phyloP scores from a whole-genome alignment of 2,329 filamentous ascomycete species.

The Didymella lethalis region DNA sequence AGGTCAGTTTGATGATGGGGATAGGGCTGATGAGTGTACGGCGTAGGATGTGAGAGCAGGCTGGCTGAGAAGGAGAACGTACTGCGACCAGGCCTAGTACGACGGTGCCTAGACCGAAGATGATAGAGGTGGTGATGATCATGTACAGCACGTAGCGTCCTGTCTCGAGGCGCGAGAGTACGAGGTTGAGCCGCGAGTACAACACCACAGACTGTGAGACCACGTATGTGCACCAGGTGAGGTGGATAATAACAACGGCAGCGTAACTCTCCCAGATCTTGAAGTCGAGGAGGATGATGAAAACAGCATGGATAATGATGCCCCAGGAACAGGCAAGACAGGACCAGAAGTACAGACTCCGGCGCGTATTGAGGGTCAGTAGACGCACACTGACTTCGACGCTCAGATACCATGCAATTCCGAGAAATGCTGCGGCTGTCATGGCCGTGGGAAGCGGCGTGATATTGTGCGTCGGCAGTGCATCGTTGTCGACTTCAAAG shows the following conservation, averaged over 20 bases:
- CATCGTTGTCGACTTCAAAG: slow-evolving; percentile 21
- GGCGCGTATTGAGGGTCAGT: slow-evolving; percentile 43
- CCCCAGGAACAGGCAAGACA: slow-evolving; percentile 33
- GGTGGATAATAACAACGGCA: slow-evolving; percentile 54
- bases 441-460: slow-evolving; percentile 27
- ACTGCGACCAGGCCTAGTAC: slow-evolving; percentile 60
- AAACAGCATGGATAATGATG: slow-evolving; percentile 51
- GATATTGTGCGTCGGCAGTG: slow-evolving; percentile 18
- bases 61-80: slow-evolving; percentile 32
- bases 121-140: slow-evolving; percentile 62
- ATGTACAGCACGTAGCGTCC: slow-evolving; percentile 58
- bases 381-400: slow-evolving; percentile 56
- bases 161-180: slow-evolving; percentile 51
- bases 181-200: slow-evolving; percentile 67
- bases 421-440: slow-evolving; percentile 32
- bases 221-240: slow-evolving; percentile 66
- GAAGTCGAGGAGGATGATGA: slow-evolving; percentile 53
- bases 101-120: slow-evolving; percentile 62
- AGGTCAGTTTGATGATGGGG: slow-evolving; percentile 12
- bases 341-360: slow-evolving; percentile 60
- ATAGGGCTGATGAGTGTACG: no score
- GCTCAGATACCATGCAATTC: slow-evolving; percentile 46
- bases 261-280: slow-evolving; percentile 53
- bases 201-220: slow-evolving; percentile 67
- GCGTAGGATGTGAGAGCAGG: no score